A percentile compares a stretch with the other conserved stretches of the same genome.
Evolutionary conservation across 2,329 filamentous ascomycete species (phyloP).

Genomic region (Pseudogymnoascus sp.): DNA sequence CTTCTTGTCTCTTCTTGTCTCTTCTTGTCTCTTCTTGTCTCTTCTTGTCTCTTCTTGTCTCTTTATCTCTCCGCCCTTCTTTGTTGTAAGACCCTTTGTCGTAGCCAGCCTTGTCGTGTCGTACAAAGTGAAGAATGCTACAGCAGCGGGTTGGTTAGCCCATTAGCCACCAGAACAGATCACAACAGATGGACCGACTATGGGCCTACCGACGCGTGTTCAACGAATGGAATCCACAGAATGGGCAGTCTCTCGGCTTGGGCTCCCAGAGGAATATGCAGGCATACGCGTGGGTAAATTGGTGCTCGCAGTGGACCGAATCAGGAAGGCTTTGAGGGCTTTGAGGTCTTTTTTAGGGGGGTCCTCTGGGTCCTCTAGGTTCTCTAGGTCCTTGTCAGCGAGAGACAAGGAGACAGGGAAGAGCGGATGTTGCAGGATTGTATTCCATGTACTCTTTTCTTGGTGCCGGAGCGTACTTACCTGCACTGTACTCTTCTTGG

Average conservation of each 20-base stretch:
- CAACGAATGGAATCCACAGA: not conserved
- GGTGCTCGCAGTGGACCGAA: not conserved
- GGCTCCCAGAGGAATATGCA: not conserved
- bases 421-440: not conserved
- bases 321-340: not conserved
- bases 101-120: not conserved
- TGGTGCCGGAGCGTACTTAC: not conserved
- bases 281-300: not conserved
- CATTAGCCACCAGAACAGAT: not conserved
- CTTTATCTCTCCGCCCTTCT: not conserved
- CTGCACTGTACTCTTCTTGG: not conserved
- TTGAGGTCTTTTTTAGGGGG: not conserved
- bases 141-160: not conserved
- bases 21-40: no score
- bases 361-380: not conserved
- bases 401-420: not conserved
- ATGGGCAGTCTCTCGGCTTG: not conserved
- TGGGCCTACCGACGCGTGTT: not conserved
- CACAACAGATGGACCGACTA: not conserved
- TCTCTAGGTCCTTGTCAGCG: not conserved
- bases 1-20: not conserved
- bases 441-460: not conserved
- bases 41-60: not conserved
- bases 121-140: not conserved
- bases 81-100: not conserved